Percentiles rank a stretch among this genome's conserved stretches.
Evolutionary conservation across 164 flowering plant genomes (phyloP).

Genomic region (Santalum album): DNA sequence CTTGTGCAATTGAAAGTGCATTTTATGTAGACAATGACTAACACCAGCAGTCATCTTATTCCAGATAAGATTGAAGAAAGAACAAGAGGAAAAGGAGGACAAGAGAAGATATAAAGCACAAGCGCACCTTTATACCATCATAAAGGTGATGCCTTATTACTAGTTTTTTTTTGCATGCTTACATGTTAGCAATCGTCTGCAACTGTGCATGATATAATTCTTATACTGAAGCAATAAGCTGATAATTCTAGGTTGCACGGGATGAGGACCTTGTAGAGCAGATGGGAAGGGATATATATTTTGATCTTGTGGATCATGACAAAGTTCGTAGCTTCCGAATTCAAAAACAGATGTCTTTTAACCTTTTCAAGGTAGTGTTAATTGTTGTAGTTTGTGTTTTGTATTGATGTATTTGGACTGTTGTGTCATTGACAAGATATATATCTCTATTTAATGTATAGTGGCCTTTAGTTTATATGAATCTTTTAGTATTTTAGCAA

Average conservation of each 20-base stretch:
- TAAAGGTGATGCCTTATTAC: slow-evolving; percentile 43
- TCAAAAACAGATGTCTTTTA: slow-evolving; percentile 61
- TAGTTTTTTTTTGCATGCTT: not conserved
- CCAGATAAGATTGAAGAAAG: slow-evolving; percentile 80
- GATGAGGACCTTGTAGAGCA: slow-evolving; percentile 69
- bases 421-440: no score
- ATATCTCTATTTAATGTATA: no score
- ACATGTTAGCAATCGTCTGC: no score
- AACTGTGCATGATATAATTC: not conserved
- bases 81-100: slow-evolving; percentile 87
- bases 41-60: slow-evolving; percentile 5
- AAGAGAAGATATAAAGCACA: slow-evolving; percentile 82
- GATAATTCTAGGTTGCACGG: slow-evolving; percentile 51
- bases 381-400: not conserved
- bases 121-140: slow-evolving; percentile 74
- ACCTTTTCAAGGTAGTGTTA: slow-evolving; percentile 48
- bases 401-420: no score
- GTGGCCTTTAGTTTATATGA: no score
- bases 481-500: no score
- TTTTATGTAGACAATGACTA: not conserved
- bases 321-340: slow-evolving; percentile 74
- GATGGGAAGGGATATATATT: slow-evolving; percentile 71
- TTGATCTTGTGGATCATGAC: slow-evolving; percentile 87
- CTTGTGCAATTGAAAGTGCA: slow-evolving; percentile 3
- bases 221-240: slow-evolving; percentile 1